phyloP scores from a whole-genome alignment of 2,329 filamentous ascomycete genomes.

The Sarocladium strictum region DNA sequence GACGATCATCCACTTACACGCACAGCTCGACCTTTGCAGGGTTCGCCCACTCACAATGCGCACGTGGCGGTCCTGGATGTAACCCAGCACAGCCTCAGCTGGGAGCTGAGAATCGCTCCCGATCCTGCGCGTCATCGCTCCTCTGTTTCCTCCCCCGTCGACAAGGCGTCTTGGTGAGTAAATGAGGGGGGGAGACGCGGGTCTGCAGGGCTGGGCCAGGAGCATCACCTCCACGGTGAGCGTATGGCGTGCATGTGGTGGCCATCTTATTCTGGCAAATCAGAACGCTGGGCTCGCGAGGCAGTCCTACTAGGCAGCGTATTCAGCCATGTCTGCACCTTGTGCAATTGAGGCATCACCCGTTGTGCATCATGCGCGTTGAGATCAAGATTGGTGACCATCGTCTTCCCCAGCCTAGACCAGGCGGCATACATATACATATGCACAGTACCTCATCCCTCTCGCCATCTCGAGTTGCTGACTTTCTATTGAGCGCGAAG shows the following conservation, averaged over 20 bases:
- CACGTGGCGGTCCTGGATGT: constrained; percentile 4
- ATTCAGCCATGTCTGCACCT: not conserved
- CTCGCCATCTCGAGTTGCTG: not conserved
- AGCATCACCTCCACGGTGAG: too few relatives aligned
- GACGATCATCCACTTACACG: constrained; percentile 5
- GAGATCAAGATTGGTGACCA: not conserved
- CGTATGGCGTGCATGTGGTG: too few relatives aligned
- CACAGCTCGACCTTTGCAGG: not conserved
- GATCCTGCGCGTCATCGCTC: not conserved
- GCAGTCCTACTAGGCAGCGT: not conserved
- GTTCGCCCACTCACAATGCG: not conserved
- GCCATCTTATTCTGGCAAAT: too few relatives aligned
- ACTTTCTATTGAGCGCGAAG: not conserved
- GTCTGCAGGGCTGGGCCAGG: not conserved
- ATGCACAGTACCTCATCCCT: not conserved
- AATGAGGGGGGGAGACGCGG: not conserved
- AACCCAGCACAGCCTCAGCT: not conserved
- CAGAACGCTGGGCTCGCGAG: not conserved
- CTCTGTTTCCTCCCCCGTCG: too few relatives aligned
- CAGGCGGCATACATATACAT: not conserved
- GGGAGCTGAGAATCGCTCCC: not conserved
- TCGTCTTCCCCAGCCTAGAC: not conserved
- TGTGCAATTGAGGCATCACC: not conserved
- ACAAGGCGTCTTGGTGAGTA: not conserved
- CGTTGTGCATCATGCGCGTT: not conserved